Conservation (phyloP, 257 asterid genomes). For the Solanum chaucha region DNA sequence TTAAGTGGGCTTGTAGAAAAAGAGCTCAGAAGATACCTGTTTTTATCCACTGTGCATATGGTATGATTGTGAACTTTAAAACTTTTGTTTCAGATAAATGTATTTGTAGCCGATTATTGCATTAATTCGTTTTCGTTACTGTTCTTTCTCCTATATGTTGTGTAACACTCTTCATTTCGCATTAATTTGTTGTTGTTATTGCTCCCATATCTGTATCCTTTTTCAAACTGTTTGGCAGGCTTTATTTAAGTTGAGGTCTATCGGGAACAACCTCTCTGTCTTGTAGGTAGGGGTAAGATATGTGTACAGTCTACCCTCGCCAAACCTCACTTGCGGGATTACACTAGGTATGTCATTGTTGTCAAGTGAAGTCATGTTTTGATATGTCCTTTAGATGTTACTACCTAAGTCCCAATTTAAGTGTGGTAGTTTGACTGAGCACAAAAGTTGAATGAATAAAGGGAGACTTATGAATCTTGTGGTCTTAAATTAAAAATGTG, state of each 20-base stretch:
- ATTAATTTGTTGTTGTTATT: background rate
- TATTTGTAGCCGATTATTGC: background rate
- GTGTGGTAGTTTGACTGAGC: background rate
- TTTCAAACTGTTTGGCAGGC: background rate
- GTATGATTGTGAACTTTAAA: slow-evolving; percentile 20
- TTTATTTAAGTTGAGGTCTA: background rate
- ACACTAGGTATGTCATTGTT: no score
- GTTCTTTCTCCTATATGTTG: background rate
- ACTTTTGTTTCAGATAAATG: background rate
- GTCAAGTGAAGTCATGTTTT: background rate
- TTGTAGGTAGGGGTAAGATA: background rate
- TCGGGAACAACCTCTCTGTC: background rate
- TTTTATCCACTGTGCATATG: slow-evolving; percentile 87
- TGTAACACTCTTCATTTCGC: no score
- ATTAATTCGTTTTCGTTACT: background rate
- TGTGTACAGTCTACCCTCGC: background rate
- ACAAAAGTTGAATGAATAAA: background rate
- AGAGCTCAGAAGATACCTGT: slow-evolving; percentile 64
- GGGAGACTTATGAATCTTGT: background rate
- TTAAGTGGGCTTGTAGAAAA: slow-evolving; percentile 90
- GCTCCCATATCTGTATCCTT: background rate
- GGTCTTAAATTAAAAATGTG: background rate
- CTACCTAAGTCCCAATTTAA: background rate
- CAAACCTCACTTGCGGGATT: no score
- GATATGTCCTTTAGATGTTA: background rate